phyloP scores from a whole-genome alignment of 2,329 filamentous ascomycete genomes.

The Aspergillus neotritici region DNA sequence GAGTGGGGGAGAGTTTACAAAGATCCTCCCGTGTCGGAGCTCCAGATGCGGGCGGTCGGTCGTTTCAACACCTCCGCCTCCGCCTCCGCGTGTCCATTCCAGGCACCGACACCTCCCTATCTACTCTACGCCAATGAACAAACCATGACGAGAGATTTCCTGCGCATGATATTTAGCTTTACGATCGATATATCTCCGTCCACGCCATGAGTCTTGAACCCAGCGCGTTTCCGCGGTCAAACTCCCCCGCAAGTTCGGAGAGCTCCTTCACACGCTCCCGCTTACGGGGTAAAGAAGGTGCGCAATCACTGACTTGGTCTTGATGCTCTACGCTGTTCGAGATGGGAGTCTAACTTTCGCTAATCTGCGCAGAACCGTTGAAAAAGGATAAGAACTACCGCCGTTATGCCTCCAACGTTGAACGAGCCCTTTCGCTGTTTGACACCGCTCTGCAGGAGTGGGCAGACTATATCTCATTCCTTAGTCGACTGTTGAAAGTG shows the following conservation, averaged over 20 bases:
- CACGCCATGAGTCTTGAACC: constrained; percentile 42
- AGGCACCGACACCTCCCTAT: constrained; percentile 4
- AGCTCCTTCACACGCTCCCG: constrained; percentile 75
- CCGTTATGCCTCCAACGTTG: constrained; percentile 82
- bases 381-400: constrained; percentile 66
- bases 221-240: constrained; percentile 37
- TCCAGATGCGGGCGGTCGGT: constrained; percentile 3
- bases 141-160: constrained; percentile 33
- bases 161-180: constrained; percentile 11
- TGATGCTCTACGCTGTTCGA: background rate
- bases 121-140: constrained; percentile 20
- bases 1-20: background rate
- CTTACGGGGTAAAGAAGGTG: constrained; percentile 72
- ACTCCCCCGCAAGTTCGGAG: constrained; percentile 77
- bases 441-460: constrained; percentile 94
- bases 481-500: constrained; percentile 86
- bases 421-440: constrained; percentile 81
- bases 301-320: constrained; percentile 21
- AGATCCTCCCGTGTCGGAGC: constrained; percentile 8
- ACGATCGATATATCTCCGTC: constrained; percentile 22
- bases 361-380: constrained; percentile 24
- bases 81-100: constrained; percentile 5
- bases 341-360: background rate
- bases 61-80: constrained; percentile 13
- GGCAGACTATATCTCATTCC: constrained; percentile 98